Evolutionary conservation across 768 basidiomycete species (phyloP).

Genomic region (Saitozyma sp.): DNA sequence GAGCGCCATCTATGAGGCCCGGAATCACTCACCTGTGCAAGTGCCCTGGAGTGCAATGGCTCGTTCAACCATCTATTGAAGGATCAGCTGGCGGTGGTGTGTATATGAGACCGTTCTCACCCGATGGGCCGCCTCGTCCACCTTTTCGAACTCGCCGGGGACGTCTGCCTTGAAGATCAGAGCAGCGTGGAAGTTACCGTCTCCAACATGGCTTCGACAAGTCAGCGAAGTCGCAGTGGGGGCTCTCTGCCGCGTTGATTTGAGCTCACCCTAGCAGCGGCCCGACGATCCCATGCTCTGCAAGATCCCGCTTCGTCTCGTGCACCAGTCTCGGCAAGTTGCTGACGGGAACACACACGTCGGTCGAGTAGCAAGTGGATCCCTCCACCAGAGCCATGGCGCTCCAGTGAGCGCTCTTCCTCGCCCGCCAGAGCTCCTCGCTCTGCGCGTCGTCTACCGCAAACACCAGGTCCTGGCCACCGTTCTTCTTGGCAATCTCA

Average conservation of each 20-base stretch:
- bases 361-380: slow-evolving; percentile 74
- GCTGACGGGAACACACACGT: slow-evolving; percentile 65
- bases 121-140: slow-evolving; percentile 40
- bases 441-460: slow-evolving; percentile 72
- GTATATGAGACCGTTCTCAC: slow-evolving; percentile 9
- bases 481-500: slow-evolving; percentile 66
- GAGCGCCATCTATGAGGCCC: too few species aligned
- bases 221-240: slow-evolving; percentile 10
- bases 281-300: slow-evolving; percentile 61
- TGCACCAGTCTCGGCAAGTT: slow-evolving; percentile 54
- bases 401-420: slow-evolving; percentile 76
- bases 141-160: slow-evolving; percentile 36
- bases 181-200: slow-evolving; percentile 53
- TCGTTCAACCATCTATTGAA: slow-evolving; percentile 46
- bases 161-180: slow-evolving; percentile 41
- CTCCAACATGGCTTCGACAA: slow-evolving; percentile 40
- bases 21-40: slow-evolving; percentile 41
- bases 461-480: slow-evolving; percentile 67
- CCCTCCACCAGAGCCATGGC: slow-evolving; percentile 66
- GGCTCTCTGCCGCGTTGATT: neutral
- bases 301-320: slow-evolving; percentile 77
- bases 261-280: slow-evolving; percentile 35
- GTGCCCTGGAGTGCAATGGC: slow-evolving; percentile 54
- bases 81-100: neutral
- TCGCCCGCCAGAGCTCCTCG: slow-evolving; percentile 73